Base-by-base conservation (phyloP, 441 rosid genomes). In the Erysimum pusillum region DNA sequence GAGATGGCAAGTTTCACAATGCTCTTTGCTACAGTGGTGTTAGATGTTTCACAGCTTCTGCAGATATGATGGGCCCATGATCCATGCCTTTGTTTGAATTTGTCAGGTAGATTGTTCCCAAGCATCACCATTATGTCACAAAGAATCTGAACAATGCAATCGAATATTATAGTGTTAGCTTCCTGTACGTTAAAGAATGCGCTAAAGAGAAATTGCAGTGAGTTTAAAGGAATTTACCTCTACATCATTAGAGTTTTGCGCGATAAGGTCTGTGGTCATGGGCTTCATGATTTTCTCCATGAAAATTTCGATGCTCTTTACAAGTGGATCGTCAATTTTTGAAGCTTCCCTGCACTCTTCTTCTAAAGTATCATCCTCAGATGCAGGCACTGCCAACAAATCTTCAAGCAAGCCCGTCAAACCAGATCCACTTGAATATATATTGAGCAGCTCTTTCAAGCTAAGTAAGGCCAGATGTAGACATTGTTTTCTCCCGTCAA, bases 391-490 rank as follows among this genome's bases (percentile, higher is more conserved):
- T 49, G 83, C 83, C 70, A 87, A 62, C 84, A 91, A 76, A 83
- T 81, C 84, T 83, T 89, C 87, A 76, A 93, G 89, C 82, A 91
- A 84, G 54, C 67, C 68, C 70, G 81, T 76, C 44, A 87, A 80
- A 14, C 45, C 39, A 39, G 87, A 81, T 44, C 79, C 79, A 75
- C 53, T 70, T 74, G 85, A 82, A 79, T 84, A 82, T 68, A 84
- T 69, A 34, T 62, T 70, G 57, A 84, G 69, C 75, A 89, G 76
- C 74, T 93, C 98, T 82, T 90, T 88, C 69, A 91, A 83, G 90
- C 95, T 86, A 67, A 83, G 63, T 42, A 89, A 83, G 73, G 95
- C 88, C 34, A 86, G 69, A 82, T 82, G 87, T 56, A 89, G 80
- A 80, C 82, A 76, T 63, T 85, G 88, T 82, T 86, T 90, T 76